Base-by-base conservation (phyloP, 202 grass and related monocot species). In the Dendrocalamus latiflorus region DNA sequence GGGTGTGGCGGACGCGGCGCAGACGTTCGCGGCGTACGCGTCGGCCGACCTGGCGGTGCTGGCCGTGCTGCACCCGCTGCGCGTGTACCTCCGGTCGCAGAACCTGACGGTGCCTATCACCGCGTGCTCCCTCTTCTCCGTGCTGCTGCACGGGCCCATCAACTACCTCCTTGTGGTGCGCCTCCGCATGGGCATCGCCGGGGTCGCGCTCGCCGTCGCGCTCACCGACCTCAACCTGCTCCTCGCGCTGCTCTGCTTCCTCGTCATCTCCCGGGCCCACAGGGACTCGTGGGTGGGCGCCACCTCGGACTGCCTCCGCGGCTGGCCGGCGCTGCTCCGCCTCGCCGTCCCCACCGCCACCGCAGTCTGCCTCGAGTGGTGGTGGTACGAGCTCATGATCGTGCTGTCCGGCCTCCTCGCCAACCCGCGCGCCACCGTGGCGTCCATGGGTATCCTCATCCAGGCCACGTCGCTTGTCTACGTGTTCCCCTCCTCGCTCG, bases 341-440 rank as follows among this genome's bases (percentile, higher is more conserved):
- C 96, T 99, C 15, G 89, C 96, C 17, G 78, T 94, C 0, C 96
- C 96, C 8, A 94, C 96, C 5, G 94, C 93, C 65, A 80, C 78
- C 8, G 94, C 96, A 5, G 96, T 99, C 0, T 99, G 96, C 81
- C 82, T 99, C 54, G 96, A 99, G 75, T 99, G 96, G 96, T 99
- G 96, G 96, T 99, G 96, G 96, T 99, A 99, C 84, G 96, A 99
- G 86, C 83, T 99, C 80, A 99, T 99, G 96, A 99, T 99, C 73
- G 86, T 99, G 84, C 89, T 99, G n/a, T 94, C 93, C 43, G 96
- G 96, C 1, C 86, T 99, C 39, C 89, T 99, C 1, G 37, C 65
- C 47, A 88, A 96, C 59, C 96, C 93, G 49, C 90, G 85, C 59
- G 86, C 89, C 45, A 85, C 96, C 59, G 91, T 99, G 34, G 93